phyloP scores from a whole-genome alignment of 768 basidiomycete species.

The Kwoniella shandongensis region DNA sequence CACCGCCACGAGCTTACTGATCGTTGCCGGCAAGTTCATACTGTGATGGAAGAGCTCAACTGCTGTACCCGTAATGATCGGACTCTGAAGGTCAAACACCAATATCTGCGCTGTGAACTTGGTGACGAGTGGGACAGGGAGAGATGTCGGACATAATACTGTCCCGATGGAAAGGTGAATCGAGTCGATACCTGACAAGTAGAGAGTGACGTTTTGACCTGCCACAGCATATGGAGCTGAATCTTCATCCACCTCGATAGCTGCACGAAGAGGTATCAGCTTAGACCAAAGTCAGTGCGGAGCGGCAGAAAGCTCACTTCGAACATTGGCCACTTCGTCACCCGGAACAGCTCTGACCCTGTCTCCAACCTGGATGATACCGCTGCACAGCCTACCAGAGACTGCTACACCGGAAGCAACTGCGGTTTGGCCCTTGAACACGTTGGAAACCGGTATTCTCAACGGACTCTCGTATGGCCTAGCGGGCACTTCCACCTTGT shows the following conservation, averaged over 20 bases:
- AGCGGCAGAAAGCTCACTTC: conserved; percentile 51
- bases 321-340: conserved; percentile 81
- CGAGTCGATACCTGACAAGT: conserved; percentile 78
- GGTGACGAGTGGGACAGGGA: conserved; percentile 72
- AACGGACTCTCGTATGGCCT: conserved; percentile 75
- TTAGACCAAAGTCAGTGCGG: background rate
- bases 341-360: conserved; percentile 81
- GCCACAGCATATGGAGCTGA: conserved; percentile 82
- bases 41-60: conserved; percentile 97
- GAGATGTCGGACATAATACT: conserved; percentile 74
- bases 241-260: conserved; percentile 78
- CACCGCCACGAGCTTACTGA: conserved; percentile 73
- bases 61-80: conserved; percentile 81
- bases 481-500: conserved; percentile 74
- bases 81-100: conserved; percentile 86
- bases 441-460: conserved; percentile 88
- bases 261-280: conserved; percentile 55
- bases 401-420: conserved; percentile 67
- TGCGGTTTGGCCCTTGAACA: conserved; percentile 84
- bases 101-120: conserved; percentile 84
- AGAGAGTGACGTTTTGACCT: conserved; percentile 83
- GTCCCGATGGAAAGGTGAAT: conserved; percentile 82
- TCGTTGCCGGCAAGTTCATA: conserved; percentile 82
- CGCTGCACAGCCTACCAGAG: conserved; percentile 78
- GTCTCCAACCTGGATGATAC: conserved; percentile 90